Evolutionary conservation across 495 filamentous ascomycete genomes (phyloP).

Genomic region (Penicillium herquei): DNA sequence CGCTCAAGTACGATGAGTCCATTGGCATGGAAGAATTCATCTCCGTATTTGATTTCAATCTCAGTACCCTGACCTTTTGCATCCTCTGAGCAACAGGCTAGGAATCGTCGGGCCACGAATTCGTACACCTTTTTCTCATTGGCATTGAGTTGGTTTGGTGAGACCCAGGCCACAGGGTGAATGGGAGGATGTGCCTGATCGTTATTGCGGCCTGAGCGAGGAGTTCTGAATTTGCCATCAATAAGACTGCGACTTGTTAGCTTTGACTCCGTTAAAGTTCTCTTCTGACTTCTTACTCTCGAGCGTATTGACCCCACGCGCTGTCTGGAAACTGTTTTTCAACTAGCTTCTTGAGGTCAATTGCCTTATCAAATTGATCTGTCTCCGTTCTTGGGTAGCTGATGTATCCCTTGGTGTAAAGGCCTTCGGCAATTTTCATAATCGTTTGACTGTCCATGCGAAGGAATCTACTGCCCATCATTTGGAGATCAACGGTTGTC

Average conservation of each 20-base stretch:
- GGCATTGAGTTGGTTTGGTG: constrained; percentile 55
- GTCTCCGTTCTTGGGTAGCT: constrained; percentile 97
- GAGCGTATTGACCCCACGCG: constrained; percentile 81
- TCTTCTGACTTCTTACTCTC: constrained; percentile 39
- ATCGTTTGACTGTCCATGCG: constrained; percentile 81
- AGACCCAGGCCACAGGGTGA: constrained; percentile 82
- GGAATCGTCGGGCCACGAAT: constrained; percentile 89
- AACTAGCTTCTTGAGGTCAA: constrained; percentile 77
- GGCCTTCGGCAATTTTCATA: constrained; percentile 84
- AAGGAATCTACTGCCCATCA: constrained; percentile 84
- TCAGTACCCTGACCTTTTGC: constrained; percentile 81
- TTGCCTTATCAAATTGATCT: constrained; percentile 89
- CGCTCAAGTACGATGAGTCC: constrained; percentile 83
- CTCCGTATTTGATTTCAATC: constrained; percentile 80
- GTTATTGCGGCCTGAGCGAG: constrained; percentile 80
- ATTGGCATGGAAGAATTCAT: constrained; percentile 74
- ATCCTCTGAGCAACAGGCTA: constrained; percentile 95
- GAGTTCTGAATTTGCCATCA: constrained; percentile 75
- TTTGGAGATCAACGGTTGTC: constrained; percentile 98
- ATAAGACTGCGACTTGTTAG: constrained; percentile 52
- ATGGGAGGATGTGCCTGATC: constrained; percentile 98
- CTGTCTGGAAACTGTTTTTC: constrained; percentile 77
- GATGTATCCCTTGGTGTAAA: constrained; percentile 94
- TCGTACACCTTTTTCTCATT: constrained; percentile 83
- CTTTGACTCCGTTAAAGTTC: neutral